A percentile compares a stretch with the other conserved stretches of the same genome.
Evolutionary conservation across 2,329 filamentous ascomycete species (phyloP).

Genomic region (Aspergillaceae sp.): DNA sequence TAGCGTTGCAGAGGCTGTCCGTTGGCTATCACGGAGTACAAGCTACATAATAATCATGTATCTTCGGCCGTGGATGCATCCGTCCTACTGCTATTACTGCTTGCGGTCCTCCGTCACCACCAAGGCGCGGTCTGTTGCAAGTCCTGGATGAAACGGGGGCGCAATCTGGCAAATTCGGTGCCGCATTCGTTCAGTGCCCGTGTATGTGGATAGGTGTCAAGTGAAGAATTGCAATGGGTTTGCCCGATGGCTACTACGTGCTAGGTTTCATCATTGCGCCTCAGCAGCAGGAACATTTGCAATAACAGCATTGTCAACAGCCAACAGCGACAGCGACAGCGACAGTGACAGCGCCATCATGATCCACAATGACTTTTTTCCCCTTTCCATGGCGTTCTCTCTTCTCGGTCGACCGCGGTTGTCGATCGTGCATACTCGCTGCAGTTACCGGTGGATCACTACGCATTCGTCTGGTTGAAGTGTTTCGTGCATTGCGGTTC

Average conservation of each 20-base stretch:
- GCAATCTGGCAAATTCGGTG: no score
- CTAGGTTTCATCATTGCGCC: background rate
- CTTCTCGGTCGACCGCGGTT: background rate
- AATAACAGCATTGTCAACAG: background rate
- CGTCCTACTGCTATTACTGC: background rate
- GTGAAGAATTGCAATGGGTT: background rate
- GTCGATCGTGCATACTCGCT: background rate
- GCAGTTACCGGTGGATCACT: constrained; percentile 2
- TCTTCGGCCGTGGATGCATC: background rate
- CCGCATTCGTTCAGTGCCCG: no score
- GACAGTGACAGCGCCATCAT: background rate
- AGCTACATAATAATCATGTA: background rate
- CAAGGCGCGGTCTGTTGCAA: background rate
- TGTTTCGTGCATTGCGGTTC: constrained; percentile 13
- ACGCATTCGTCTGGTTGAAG: constrained; percentile 22
- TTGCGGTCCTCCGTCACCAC: background rate
- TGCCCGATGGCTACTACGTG: background rate
- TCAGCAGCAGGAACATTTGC: background rate
- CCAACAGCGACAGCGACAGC: background rate
- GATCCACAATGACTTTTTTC: background rate
- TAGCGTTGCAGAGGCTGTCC: no score
- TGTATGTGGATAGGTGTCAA: no score
- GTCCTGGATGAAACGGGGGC: background rate
- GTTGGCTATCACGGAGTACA: no score
- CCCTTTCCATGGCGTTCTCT: background rate